Conservation (phyloP, 345 rosid species). For the Gossypium thurberi region DNA sequence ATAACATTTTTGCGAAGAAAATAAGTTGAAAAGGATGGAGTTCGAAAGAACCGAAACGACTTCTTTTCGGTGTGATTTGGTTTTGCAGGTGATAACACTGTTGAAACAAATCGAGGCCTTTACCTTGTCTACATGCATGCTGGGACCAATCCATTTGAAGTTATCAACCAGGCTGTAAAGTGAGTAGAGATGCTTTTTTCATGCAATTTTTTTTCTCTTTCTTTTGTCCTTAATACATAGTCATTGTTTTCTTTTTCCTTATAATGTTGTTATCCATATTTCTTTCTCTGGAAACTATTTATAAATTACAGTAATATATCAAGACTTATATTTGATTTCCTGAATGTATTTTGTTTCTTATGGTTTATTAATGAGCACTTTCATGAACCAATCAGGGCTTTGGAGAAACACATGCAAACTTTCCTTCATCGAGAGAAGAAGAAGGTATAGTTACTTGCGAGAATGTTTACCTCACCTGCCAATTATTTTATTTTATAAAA, state of each 20-base stretch:
- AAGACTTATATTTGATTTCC: not conserved
- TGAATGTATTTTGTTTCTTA: not conserved
- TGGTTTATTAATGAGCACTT: constrained; percentile 2
- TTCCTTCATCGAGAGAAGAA: constrained; percentile 83
- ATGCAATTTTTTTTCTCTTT: not conserved
- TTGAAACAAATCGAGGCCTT: constrained; percentile 83
- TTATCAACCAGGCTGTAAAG: constrained; percentile 83
- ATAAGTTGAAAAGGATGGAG: constrained; percentile 26
- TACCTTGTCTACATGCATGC: constrained; percentile 88
- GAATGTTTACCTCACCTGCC: not conserved
- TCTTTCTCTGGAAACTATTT: not conserved
- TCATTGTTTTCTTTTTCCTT: not conserved
- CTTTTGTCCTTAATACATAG: not conserved
- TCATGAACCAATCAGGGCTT: constrained; percentile 58
- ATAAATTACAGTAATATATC: not conserved
- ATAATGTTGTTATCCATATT: not conserved
- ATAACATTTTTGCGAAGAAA: constrained; percentile 22
- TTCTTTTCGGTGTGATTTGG: constrained; percentile 30
- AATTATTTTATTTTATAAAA: not conserved
- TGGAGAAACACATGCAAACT: constrained; percentile 83
- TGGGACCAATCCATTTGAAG: constrained; percentile 95
- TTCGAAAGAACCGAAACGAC: constrained; percentile 30
- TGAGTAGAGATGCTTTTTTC: constrained; percentile 27
- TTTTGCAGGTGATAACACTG: constrained; percentile 83
- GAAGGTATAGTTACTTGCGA: constrained; percentile 34